Conservation (phyloP, 495 filamentous ascomycete genomes). For the Cryomyces antarcticus region DNA sequence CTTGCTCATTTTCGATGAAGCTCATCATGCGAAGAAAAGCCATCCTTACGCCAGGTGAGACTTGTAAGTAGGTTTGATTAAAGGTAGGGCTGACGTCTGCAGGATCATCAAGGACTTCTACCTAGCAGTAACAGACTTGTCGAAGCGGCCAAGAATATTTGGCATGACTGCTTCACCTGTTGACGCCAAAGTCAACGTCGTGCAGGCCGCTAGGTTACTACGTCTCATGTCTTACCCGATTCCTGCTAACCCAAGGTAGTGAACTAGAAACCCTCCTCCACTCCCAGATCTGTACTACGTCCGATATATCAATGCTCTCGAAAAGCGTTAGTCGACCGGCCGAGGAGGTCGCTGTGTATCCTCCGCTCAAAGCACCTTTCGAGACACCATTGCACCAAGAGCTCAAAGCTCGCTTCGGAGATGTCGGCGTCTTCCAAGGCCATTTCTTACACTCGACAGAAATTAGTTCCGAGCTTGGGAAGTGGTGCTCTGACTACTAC, state of each 20-base stretch:
- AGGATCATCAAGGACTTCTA: constrained; percentile 83
- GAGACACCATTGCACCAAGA: constrained; percentile 42
- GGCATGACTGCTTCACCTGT: constrained; percentile 97
- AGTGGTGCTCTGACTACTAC: constrained; percentile 70
- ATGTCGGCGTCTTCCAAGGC: constrained; percentile 34
- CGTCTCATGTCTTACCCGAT: not conserved
- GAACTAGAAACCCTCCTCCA: constrained; percentile 63
- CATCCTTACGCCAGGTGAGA: constrained; percentile 63
- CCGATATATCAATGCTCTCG: constrained; percentile 39
- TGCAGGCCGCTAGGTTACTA: constrained; percentile 40
- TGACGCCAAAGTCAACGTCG: constrained; percentile 56
- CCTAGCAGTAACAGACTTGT: constrained; percentile 19
- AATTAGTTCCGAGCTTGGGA: constrained; percentile 49
- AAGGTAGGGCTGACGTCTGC: constrained; percentile 1
- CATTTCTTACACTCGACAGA: constrained; percentile 35
- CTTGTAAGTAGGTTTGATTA: not conserved
- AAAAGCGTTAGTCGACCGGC: constrained; percentile 36
- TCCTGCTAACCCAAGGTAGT: constrained; percentile 15
- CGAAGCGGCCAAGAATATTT: constrained; percentile 56
- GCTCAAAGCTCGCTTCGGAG: constrained; percentile 34
- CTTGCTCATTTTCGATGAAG: constrained; percentile 87
- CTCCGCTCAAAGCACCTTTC: constrained; percentile 26
- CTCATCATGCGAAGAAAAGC: constrained; percentile 88
- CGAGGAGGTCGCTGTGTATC: constrained; percentile 42
- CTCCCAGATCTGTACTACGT: constrained; percentile 64